Conservation (phyloP, 768 basidiomycete genomes). For the Sporobolomyces roseus region DNA sequence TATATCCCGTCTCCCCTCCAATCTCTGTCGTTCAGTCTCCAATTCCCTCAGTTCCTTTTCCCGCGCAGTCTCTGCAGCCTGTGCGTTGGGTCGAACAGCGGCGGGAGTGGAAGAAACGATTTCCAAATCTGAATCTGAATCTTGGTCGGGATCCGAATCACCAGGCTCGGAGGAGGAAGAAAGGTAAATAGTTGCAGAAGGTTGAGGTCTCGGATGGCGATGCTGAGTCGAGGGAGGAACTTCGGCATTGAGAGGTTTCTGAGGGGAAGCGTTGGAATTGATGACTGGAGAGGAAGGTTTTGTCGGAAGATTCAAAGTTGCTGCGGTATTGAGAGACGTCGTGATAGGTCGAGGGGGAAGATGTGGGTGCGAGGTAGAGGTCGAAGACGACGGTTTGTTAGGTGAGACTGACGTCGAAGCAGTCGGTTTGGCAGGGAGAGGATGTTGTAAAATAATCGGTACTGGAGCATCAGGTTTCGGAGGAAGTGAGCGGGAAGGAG, state of each 20-base stretch:
- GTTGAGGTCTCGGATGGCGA: no score
- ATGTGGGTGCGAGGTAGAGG: not conserved
- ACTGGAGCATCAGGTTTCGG: not conserved
- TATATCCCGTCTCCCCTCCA: not conserved
- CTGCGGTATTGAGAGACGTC: no score
- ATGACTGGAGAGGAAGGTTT: no score
- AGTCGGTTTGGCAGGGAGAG: no score
- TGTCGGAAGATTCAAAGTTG: no score
- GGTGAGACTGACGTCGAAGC: no score
- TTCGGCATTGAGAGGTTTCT: not conserved
- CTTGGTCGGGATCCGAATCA: not conserved
- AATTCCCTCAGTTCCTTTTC: no score
- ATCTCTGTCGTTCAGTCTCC: not conserved
- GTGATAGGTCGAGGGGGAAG: no score
- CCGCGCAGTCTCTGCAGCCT: not conserved
- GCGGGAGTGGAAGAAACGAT: not conserved
- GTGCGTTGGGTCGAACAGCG: not conserved
- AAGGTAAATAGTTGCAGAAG: not conserved
- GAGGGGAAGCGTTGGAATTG: no score
- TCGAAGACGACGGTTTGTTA: not conserved
- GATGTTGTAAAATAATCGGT: no score
- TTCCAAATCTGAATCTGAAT: slow-evolving; percentile 14
- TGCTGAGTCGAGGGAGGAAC: not conserved
- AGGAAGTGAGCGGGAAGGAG: not conserved
- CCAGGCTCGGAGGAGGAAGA: not conserved